These are phyloP conservation scores for Waltergamsia citrina DNA, from an alignment of 2,329 filamentous ascomycete species.

Conservation along the genomic window DNA sequence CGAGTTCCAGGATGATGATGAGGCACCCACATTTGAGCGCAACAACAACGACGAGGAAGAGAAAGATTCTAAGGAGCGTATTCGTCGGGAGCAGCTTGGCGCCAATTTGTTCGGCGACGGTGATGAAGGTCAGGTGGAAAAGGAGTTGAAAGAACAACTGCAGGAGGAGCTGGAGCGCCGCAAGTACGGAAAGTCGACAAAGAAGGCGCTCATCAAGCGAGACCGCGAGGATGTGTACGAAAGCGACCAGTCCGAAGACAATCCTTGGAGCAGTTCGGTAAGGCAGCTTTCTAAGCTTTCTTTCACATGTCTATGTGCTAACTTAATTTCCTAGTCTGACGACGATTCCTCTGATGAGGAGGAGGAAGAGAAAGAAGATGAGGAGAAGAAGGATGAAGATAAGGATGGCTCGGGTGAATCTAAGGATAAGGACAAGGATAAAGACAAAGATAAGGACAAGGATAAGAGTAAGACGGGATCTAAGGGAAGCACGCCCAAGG, in stretches of 20 bases:
- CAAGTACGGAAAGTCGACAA: slow-evolving; percentile 64
- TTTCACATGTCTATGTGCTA: not conserved
- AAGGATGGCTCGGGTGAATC: slow-evolving; percentile 50
- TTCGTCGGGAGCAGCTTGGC: slow-evolving; percentile 73
- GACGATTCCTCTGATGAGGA: slow-evolving; percentile 25
- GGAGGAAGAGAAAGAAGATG: slow-evolving; percentile 22
- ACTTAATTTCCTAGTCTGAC: slow-evolving; percentile 6
- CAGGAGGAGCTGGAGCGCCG: slow-evolving; percentile 61
- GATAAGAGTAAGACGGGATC: slow-evolving; percentile 45
- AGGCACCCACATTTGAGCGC: slow-evolving; percentile 66
- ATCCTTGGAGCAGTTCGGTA: slow-evolving; percentile 30
- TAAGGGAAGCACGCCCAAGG: slow-evolving; percentile 56
- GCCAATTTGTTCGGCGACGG: slow-evolving; percentile 73
- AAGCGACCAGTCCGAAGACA: slow-evolving; percentile 47
- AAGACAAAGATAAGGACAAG: slow-evolving; percentile 39
- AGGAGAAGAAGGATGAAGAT: slow-evolving; percentile 42
- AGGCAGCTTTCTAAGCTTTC: slow-evolving; percentile 4
- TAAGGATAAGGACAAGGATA: slow-evolving; percentile 44
- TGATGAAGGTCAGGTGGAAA: slow-evolving; percentile 63
- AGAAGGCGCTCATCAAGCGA: slow-evolving; percentile 73
- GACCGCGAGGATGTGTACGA: slow-evolving; percentile 85
- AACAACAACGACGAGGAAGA: slow-evolving; percentile 72
- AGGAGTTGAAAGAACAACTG: slow-evolving; percentile 60
- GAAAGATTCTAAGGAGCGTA: slow-evolving; percentile 61
- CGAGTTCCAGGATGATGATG: slow-evolving; percentile 84